These are phyloP conservation scores for Ophiostoma tasmaniense DNA, from an alignment of 2,329 filamentous ascomycete genomes.

Conservation along the genomic window DNA sequence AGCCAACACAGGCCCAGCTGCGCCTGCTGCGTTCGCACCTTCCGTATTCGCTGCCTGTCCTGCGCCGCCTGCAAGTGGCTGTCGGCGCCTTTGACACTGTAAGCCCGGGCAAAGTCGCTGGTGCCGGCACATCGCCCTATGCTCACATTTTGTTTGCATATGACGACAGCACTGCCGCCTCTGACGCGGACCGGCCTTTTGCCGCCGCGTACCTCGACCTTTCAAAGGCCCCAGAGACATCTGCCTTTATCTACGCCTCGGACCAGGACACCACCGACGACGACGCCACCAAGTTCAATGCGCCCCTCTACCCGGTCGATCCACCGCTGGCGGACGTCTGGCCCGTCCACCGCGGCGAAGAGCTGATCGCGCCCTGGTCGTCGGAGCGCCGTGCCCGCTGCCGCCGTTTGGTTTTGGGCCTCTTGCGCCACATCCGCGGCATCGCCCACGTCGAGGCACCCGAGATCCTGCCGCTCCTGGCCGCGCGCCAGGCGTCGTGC, in stretches of 20 bases:
- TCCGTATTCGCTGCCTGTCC: conserved; percentile 51
- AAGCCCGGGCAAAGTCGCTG: conserved; percentile 28
- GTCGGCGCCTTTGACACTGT: conserved; percentile 17
- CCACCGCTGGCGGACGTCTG: conserved; percentile 1
- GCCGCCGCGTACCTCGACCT: conserved; percentile 55
- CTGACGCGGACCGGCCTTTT: conserved; percentile 30
- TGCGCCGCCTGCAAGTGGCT: conserved; percentile 53
- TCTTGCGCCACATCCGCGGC: conserved; percentile 24
- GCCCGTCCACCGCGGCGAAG: conserved; percentile 22
- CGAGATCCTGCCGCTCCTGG: conserved; percentile 13
- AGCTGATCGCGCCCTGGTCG: conserved; percentile 14
- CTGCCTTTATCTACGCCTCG: conserved; percentile 54
- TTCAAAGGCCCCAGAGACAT: conserved; percentile 51
- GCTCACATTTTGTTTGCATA: conserved; percentile 36
- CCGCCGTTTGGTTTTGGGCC: conserved; percentile 27
- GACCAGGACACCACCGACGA: conserved; percentile 32
- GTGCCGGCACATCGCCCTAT: conserved; percentile 34
- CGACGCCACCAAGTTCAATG: background rate
- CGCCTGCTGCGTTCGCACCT: conserved; percentile 41
- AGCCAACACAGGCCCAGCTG: conserved; percentile 31
- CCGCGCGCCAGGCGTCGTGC: conserved; percentile 8
- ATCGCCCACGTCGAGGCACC: conserved; percentile 24
- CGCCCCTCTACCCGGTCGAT: conserved; percentile 19
- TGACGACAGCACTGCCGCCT: background rate
- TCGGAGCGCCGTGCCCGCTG: conserved; percentile 13